Evolutionary conservation across 2,329 filamentous ascomycete species (phyloP), one percentile per base, ranked within the genome.

Genomic region (Immersiporthe knoxdaviesiana): DNA sequence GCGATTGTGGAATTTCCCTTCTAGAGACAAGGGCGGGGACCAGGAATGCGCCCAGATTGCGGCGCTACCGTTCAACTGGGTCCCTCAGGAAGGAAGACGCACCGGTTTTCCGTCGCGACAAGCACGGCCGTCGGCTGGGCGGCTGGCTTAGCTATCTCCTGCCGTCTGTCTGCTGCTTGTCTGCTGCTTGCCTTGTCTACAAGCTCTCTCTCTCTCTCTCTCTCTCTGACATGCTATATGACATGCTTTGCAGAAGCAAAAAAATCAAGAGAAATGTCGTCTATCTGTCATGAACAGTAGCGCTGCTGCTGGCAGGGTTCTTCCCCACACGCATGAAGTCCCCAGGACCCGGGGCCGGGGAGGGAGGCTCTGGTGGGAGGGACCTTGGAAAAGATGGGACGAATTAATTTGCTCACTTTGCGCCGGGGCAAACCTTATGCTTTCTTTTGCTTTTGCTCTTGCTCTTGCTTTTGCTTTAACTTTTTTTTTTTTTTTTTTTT

Each of bases 401-500:
- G 44, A 64, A 50, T 39, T 64, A 65, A 65, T 56, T 35, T 65
- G 63, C 63, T 65, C 63, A 65, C 11, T n/a, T 24, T 11, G n/a
- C 16, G 56, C 32, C 37, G 30, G 30, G 27, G 16, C 56, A 21
- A 59, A 21, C 56, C 44, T 50, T 64, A 47, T 35, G 30, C 27
- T 35, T 39, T 37, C 44, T 21, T 37, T 37, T 4, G n/a, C n/a
- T n/a, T n/a, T n/a, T n/a, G n/a, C n/a, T n/a, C n/a, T n/a, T n/a
- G n/a, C n/a, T n/a, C n/a, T n/a, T n/a, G n/a, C n/a, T n/a, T 63
- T 32, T n/a, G n/a, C n/a, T n/a, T n/a, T n/a, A n/a, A 3, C 16
- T 5, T 44, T 8, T 44, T 44, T 44, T 18, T 18, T 41, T 41
- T 18, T 44, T 44, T 18, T 47, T n/a, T n/a, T 21, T 47, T 47